Evolutionary conservation across 352 stramenopile genomes (phyloP).

Genomic region (Phytophthora europaea): DNA sequence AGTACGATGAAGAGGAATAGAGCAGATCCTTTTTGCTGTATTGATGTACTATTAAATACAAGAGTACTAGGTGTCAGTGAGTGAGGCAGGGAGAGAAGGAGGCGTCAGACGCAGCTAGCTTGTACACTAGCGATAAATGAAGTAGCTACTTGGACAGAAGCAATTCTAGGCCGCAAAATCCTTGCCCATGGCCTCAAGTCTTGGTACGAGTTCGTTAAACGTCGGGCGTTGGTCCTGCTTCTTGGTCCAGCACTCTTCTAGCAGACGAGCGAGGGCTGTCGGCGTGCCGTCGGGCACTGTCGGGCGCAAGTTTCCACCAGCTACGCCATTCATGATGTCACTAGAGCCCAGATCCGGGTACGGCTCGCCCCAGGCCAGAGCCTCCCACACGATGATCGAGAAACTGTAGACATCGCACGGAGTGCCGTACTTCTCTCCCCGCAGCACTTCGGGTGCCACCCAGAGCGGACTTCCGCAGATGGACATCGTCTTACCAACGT

Average conservation of each 20-base stretch:
- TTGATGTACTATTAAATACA: slow-evolving; percentile 31
- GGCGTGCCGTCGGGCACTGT: slow-evolving; percentile 77
- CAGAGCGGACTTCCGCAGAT: slow-evolving; percentile 88
- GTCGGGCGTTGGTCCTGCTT: slow-evolving; percentile 84
- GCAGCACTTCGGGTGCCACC: slow-evolving; percentile 83
- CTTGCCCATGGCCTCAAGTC: slow-evolving; percentile 84
- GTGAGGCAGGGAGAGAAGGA: slow-evolving; percentile 3
- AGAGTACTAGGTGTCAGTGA: slow-evolving; percentile 5
- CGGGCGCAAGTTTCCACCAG: slow-evolving; percentile 77
- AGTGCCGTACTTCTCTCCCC: slow-evolving; percentile 85
- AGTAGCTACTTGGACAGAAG: slow-evolving; percentile 12
- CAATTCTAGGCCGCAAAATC: slow-evolving; percentile 58
- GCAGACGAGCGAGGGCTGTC: slow-evolving; percentile 54
- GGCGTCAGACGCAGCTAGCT: neutral
- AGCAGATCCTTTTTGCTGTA: slow-evolving; percentile 17
- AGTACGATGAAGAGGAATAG: slow-evolving; percentile 2
- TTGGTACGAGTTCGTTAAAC: slow-evolving; percentile 86
- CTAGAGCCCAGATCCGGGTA: slow-evolving; percentile 85
- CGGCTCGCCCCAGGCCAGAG: slow-evolving; percentile 80
- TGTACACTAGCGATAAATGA: slow-evolving; percentile 27
- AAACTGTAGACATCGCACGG: slow-evolving; percentile 90
- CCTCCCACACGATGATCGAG: slow-evolving; percentile 92
- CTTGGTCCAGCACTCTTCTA: slow-evolving; percentile 89
- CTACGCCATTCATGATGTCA: slow-evolving; percentile 90
- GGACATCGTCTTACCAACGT: slow-evolving; percentile 89